phyloP scores from a whole-genome alignment of 2,329 filamentous ascomycete genomes.

The Blumeriella jaapii region DNA sequence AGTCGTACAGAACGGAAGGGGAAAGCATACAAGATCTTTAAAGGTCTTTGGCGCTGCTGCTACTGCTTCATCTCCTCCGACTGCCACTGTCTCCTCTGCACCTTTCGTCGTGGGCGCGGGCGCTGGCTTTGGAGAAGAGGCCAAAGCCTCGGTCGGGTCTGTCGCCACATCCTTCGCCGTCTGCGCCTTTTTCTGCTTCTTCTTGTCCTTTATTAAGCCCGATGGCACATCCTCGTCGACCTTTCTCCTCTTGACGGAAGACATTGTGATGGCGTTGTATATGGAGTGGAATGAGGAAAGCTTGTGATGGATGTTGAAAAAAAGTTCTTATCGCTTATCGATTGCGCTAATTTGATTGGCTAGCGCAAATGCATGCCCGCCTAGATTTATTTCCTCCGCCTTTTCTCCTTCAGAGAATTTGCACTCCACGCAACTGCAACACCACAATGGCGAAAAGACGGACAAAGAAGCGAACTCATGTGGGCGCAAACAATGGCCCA shows the following conservation, averaged over 20 bases:
- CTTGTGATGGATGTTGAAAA: background rate
- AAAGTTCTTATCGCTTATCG: constrained; percentile 28
- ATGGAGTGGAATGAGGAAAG: background rate
- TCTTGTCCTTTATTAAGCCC: constrained; percentile 12
- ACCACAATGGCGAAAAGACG: constrained; percentile 63
- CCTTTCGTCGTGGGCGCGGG: constrained; percentile 16
- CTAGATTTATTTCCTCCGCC: constrained; percentile 18
- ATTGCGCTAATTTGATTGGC: constrained; percentile 19
- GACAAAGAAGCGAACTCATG: constrained; percentile 82
- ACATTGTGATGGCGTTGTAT: constrained; percentile 17
- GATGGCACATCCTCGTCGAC: constrained; percentile 17
- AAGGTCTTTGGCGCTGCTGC: constrained; percentile 32
- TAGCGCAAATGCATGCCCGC: constrained; percentile 15
- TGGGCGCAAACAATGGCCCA: constrained; percentile 46
- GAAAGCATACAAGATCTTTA: constrained; percentile 32
- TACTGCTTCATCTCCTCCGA: constrained; percentile 15
- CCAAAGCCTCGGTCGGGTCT: constrained; percentile 8
- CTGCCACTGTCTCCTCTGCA: constrained; percentile 12
- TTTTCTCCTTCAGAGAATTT: constrained; percentile 8
- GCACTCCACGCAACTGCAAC: constrained; percentile 12
- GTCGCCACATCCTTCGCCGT: constrained; percentile 5
- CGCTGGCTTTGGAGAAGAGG: constrained; percentile 10
- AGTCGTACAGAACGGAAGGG: background rate
- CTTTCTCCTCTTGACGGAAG: constrained; percentile 27
- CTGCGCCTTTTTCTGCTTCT: constrained; percentile 4